Evolutionary conservation across 768 basidiomycete genomes (phyloP), one percentile per base, ranked within the genome.

Genomic region (Psilocybe subaeruginosa): DNA sequence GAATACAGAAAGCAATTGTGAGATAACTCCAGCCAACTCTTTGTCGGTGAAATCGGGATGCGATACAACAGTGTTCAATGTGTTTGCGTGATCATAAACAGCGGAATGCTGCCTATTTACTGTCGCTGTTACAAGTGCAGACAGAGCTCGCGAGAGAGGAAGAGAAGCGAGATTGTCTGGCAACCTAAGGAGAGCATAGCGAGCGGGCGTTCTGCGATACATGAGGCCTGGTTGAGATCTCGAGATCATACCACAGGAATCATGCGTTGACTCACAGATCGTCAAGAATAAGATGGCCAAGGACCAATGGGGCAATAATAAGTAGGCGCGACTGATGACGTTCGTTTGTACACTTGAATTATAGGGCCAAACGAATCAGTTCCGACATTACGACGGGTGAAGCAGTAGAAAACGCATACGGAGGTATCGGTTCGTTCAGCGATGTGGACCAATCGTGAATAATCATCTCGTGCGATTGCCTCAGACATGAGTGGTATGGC

Each of bases 271-370:
- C 88, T 68, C 66, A 88, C 90, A 87, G 68, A 60, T 90, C 80
- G 65, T 91, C 85, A 43, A 80, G 58, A 46, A 87, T 86, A 46
- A 91, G 76, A 73, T 90, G 88, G 4, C 83, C 80, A 11, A 92
- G 79, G 19, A 89, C 83, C 33, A 91, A 73, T 12, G 89, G 89
- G 3, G 81, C 79, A 9, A 82, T 78, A 35, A 88, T 68, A 37
- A 89, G 73, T 17, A 91, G 66, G 47, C 84, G 80, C 35, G 76
- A 78, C 41, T 70, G 70, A 48, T 77, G 75, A 23, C 70, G 76
- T 37, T 82, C 79, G 62, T 70, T 75, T 41, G 73, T 68, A 27
- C 71, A 72, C 80, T 80, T 23, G 50, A 58, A 58, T 55, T 27
- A 58, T 27, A 58, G 8, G 39, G 23, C 23, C 23, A 23, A 17